Evolutionary conservation across 352 stramenopile species (phyloP), one percentile per base, ranked within the genome.

Genomic region (Pythium biforme): DNA sequence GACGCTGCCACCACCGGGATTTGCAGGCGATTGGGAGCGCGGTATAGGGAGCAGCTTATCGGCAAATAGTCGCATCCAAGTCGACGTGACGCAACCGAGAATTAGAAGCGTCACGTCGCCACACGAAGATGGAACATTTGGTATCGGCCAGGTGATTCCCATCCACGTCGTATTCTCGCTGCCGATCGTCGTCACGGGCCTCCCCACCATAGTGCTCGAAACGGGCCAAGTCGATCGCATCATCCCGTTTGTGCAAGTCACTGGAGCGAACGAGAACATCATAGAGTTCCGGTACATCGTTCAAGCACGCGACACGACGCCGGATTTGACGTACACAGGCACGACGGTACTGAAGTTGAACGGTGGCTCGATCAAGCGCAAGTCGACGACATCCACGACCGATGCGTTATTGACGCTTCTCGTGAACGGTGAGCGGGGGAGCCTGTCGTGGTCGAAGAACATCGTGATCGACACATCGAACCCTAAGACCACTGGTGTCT

Each of bases 101-200:
- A 69, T 95, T 4, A 80, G 63, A 0, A 65, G 46, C 3, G 75
- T 94, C 22, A 90, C 68, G 15, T 91, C 85, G 8, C 70, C 75
- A 0, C 75, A 89, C 33, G 63, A 25, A 7, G 77, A 92, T 39
- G 82, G 82, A 2, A 87, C 78, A 15, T 94, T 90, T 55, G 82
- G 79, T 1, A 86, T 90, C 25, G 87, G 87, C 27, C 69, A 92
- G 61, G 67, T 75, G 26, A 88, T 94, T 55, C 29, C 82, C 40
- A 76, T 95, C 19, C 73, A 81, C n/a, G 77, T 95, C 1, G n/a
- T 55, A n/a, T 94, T 94, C 40, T 89, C 82, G 0, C 57, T 79
- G 11, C 72, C 87, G 1, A 74, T 95, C 39, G 69, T 86, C 1
- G 77, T 88, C 4, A 66, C 69, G 12, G 81, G 83, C 4, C 49